Evolutionary conservation across 208 protist species (phyloP).

Genomic region (Acanthamoeba rhysodes): DNA sequence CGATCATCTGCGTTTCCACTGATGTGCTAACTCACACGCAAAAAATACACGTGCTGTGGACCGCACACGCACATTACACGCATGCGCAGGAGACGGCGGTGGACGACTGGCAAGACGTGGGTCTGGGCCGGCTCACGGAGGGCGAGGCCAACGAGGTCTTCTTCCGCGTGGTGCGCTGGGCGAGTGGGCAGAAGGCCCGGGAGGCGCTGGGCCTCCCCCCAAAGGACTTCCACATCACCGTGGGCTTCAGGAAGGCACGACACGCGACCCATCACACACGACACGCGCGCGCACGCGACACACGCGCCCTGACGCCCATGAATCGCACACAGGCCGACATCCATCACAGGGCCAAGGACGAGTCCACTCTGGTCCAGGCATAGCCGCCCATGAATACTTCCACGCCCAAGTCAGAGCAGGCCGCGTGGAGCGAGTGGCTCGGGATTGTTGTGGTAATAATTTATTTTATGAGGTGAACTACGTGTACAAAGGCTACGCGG

Average conservation of each 20-base stretch:
- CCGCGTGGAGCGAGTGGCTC: too few relatives aligned
- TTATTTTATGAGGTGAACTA: too few relatives aligned
- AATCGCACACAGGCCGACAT: constrained; percentile 20
- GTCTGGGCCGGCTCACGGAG: background rate
- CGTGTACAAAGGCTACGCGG: background rate
- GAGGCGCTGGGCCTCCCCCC: background rate
- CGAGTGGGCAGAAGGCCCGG: background rate
- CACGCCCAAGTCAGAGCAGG: too few relatives aligned
- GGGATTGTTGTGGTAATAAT: background rate
- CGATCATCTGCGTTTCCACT: background rate
- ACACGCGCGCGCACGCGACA: too few relatives aligned
- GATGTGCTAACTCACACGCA: background rate
- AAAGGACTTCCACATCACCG: constrained; percentile 59
- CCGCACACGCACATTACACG: too few relatives aligned
- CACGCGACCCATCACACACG: too few relatives aligned
- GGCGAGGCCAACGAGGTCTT: constrained; percentile 4
- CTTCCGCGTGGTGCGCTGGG: constrained; percentile 42
- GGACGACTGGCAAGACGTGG: constrained; percentile 41
- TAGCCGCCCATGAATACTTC: too few relatives aligned
- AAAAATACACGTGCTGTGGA: too few relatives aligned
- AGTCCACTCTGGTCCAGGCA: background rate
- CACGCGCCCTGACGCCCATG: too few relatives aligned
- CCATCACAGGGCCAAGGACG: background rate
- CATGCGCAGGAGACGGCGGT: background rate
- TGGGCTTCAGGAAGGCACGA: constrained; percentile 18